Conservation (phyloP, 768 basidiomycete genomes). For the Aureoboletus auriporus region DNA sequence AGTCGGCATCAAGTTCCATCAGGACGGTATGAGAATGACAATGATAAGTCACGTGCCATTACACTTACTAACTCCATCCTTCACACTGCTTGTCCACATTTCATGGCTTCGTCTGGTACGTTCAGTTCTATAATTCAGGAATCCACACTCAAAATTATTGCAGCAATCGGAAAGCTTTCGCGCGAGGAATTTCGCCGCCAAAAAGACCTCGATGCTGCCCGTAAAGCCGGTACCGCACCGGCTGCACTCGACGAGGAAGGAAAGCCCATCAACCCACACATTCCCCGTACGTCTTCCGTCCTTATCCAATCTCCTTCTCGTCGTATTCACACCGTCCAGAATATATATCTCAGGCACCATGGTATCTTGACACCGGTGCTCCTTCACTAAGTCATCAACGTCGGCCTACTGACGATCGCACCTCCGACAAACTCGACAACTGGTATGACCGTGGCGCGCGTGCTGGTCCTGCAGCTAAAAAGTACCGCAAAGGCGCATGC, state of each 20-base stretch:
- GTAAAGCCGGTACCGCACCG: slow-evolving; percentile 97
- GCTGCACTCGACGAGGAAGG: slow-evolving; percentile 95
- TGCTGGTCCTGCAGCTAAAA: slow-evolving; percentile 89
- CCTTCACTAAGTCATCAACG: slow-evolving; percentile 96
- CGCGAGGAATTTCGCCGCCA: slow-evolving; percentile 92
- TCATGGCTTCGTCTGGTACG: slow-evolving; percentile 27
- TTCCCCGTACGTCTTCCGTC: slow-evolving; percentile 72
- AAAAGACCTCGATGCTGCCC: slow-evolving; percentile 96
- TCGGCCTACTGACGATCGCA: slow-evolving; percentile 56
- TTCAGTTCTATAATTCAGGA: not conserved
- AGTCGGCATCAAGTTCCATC: not conserved
- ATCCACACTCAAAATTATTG: not conserved
- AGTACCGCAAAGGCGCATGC: slow-evolving; percentile 96
- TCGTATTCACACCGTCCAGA: slow-evolving; percentile 42
- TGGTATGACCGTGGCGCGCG: slow-evolving; percentile 90
- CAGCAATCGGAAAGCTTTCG: slow-evolving; percentile 77
- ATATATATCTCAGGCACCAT: slow-evolving; percentile 98
- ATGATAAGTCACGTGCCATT: slow-evolving; percentile 1
- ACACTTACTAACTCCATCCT: not conserved
- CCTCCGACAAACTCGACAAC: slow-evolving; percentile 67
- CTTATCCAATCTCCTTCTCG: not conserved
- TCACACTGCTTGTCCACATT: too few relatives aligned
- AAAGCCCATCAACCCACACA: slow-evolving; percentile 95
- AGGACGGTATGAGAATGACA: not conserved
- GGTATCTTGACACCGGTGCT: slow-evolving; percentile 94